Percentiles rank a stretch among this genome's conserved stretches.
Evolutionary conservation across 179 eudicot genomes (phyloP).

Genomic region (Spergularia azorica): DNA sequence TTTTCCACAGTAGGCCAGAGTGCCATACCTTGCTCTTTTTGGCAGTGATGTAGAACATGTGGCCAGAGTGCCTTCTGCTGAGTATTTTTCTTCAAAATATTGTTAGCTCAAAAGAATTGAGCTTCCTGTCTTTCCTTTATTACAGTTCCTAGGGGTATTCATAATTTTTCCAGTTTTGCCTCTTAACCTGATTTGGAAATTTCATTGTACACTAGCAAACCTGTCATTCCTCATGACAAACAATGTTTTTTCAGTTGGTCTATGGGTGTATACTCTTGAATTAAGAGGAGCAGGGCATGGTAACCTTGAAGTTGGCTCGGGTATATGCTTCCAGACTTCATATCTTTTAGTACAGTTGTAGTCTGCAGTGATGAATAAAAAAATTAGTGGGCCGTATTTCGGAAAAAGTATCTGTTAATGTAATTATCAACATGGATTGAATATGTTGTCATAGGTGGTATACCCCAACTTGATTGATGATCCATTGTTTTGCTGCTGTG

Average conservation of each 20-base stretch:
- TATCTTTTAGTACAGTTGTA: conserved; percentile 39
- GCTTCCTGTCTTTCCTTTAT: conserved; percentile 10
- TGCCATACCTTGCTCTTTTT: background rate
- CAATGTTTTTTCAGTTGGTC: conserved; percentile 13
- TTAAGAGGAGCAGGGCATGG: conserved; percentile 18
- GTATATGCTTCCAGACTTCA: conserved; percentile 12
- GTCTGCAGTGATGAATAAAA: conserved; percentile 31
- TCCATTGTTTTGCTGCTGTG: conserved; percentile 51
- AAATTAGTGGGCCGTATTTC: background rate
- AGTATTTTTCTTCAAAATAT: conserved; percentile 7
- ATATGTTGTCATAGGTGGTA: conserved; percentile 11
- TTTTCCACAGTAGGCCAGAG: background rate
- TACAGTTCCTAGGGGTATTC: conserved; percentile 10
- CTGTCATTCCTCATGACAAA: conserved; percentile 20
- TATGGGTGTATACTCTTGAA: conserved; percentile 15
- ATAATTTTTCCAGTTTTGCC: background rate
- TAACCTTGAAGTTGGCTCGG: conserved; percentile 25
- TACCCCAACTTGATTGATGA: conserved; percentile 37
- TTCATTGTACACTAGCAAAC: conserved; percentile 18
- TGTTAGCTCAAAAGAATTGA: background rate
- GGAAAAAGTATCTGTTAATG: background rate
- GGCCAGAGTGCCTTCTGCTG: conserved; percentile 3
- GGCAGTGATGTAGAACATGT: background rate
- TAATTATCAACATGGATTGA: conserved; percentile 1
- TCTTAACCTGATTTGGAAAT: conserved; percentile 5